Evolutionary conservation across 345 rosid genomes (phyloP), one percentile per base, ranked within the genome.

Genomic region (Populus simonii): DNA sequence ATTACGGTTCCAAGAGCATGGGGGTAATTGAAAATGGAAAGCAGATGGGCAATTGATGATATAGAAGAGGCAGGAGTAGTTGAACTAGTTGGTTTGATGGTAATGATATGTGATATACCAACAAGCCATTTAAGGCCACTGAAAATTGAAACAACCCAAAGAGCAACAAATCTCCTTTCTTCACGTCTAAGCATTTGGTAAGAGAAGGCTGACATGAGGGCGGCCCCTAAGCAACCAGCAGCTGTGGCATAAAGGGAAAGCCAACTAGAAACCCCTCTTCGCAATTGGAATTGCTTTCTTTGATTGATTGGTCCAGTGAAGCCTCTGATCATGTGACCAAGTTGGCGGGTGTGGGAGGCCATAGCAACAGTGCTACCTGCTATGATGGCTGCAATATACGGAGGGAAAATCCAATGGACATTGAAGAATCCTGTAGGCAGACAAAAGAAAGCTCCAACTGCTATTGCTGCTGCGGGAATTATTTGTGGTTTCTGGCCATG

Each of bases 111-210:
- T 11, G 83, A 22, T 8, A 82, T 66, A 9, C 94, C 92, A 3
- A 74, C 36, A 17, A 89, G 84, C 94, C 92, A 90, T 36, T 62
- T 80, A 18, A 90, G 79, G 78, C 92, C 91, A 77, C 92, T 87
- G 78, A 88, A 90, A 36, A 89, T 90, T 3, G 92, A 88, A 73
- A 90, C 90, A 9, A 89, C 80, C 94, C 92, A 90, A 23, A 90
- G 82, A 31, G 89, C 82, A 1, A 73, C 69, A 29, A 78, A 78
- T 25, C 55, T 77, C 53, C 38, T 16, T 25, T 87, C 87, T 0
- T 45, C 61, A 22, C 82, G 59, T n/a, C 79, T 51, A 10, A 90
- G 86, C 94, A 90, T 90, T 38, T 85, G 77, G 80, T 85, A 87
- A 45, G 82, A 83, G 84, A 90, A 90, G 13, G 92, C 74, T 9